These are phyloP conservation scores for Starmerella stigmatis DNA, from an alignment of 805 yeast species.

Conservation along the genomic window DNA sequence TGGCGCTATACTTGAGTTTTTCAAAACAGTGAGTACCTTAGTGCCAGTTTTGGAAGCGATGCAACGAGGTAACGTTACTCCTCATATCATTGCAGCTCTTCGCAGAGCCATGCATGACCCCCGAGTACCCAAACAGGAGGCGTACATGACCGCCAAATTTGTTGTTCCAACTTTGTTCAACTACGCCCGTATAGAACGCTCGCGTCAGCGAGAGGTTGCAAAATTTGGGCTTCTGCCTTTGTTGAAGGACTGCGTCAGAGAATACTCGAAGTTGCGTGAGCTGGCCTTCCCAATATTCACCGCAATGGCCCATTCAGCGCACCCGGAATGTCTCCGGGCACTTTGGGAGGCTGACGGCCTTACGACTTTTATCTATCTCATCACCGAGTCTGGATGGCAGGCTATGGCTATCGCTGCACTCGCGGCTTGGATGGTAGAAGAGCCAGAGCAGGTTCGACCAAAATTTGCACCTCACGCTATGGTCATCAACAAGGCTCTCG, in stretches of 20 bases:
- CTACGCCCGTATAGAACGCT: constrained; percentile 40
- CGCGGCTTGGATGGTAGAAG: constrained; percentile 30
- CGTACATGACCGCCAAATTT: constrained; percentile 37
- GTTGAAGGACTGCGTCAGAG: constrained; percentile 34
- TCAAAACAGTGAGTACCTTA: constrained; percentile 29
- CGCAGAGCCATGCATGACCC: constrained; percentile 19
- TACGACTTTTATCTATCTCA: constrained; percentile 33
- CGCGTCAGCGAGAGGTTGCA: constrained; percentile 39
- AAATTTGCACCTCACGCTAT: constrained; percentile 2
- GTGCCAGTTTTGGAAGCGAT: constrained; percentile 26
- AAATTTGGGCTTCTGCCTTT: constrained; percentile 40
- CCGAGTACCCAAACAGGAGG: background rate
- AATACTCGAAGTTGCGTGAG: constrained; percentile 40
- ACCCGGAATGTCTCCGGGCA: constrained; percentile 30
- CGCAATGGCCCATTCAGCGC: constrained; percentile 41
- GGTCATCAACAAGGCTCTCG: constrained; percentile 10
- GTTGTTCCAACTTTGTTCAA: constrained; percentile 43
- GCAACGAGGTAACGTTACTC: constrained; percentile 35
- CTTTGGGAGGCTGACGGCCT: constrained; percentile 35
- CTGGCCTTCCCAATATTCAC: constrained; percentile 45
- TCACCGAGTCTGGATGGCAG: constrained; percentile 48
- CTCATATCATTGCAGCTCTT: constrained; percentile 34
- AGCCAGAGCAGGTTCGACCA: constrained; percentile 16
- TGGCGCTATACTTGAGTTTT: constrained; percentile 36
- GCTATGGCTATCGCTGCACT: constrained; percentile 46